Evolutionary conservation across 768 basidiomycete species (phyloP), one percentile per base, ranked within the genome.

Genomic region (Lentinula edodes): DNA sequence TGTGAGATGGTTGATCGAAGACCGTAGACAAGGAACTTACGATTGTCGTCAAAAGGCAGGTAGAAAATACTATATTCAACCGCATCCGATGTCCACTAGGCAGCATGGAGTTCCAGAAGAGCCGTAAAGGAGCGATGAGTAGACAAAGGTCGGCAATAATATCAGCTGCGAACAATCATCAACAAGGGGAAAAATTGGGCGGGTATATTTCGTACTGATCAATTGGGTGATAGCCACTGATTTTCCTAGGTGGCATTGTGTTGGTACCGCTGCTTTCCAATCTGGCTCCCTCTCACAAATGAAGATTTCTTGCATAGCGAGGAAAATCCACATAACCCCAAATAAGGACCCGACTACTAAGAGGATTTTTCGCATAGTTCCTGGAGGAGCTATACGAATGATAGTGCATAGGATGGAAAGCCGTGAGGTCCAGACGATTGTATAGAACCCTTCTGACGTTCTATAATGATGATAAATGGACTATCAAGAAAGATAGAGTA

Each of bases 91-190:
- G 55, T 6, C 39, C 38, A 10, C 41, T 20, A 6, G 55, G 55
- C n/a, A 56, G 10, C 55, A 56, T 56, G 2, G 55, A 56, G 20
- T 42, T 56, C 55, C 55, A 42, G 41, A 56, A 56, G 3, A 56
- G 39, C 15, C 39, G 55, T 28, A 56, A 20, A 28, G 55, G 55
- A 15, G 41, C 55, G 8, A 56, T 43, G 12, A 56, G 38, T 32
- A 56, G 41, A 16, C 55, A 56, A 41, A 56, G 55, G 55, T 56
- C 55, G 32, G 55, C 55, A 15, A 56, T 56, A 34, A 56, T 56
- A 56, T 56, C 55, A 34, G 55, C 55, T 56, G n/a, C 18, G 20
- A n/a, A 56, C 13, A 23, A 9, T 39, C 38, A 43, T 56, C 12
- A 41, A 18, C 23, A 32, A 34, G 28, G 41, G 12, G 5, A 28